Base-by-base conservation (phyloP, 2,329 filamentous ascomycete genomes). In the Microascus cirrosus region DNA sequence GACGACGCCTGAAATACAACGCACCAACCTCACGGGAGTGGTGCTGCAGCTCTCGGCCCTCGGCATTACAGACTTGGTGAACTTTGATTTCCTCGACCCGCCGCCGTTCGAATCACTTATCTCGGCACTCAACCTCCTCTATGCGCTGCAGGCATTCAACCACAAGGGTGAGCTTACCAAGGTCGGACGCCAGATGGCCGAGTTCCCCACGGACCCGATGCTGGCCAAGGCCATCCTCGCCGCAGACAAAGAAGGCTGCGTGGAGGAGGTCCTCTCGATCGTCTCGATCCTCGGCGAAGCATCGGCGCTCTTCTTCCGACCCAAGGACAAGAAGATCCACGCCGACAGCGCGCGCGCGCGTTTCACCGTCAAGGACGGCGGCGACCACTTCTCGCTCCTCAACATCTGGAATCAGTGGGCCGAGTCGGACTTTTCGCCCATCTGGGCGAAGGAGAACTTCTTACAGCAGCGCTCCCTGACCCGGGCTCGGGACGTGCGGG, bases 391-490 rank as follows among this genome's bases (percentile, higher is more conserved):
- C 5, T 91, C 90, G 0, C 81, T 95, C 1, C 82, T 97, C 54
- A 96, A 96, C 66, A 87, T 99, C 64, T 99, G 87, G 85, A 93
- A 94, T 65, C 89, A 96, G 69, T 99, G 91, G 88, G 89, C 92
- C 1, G 93, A 97, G 68, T 86, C 84, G 54, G 93, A 96, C 71
- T 99, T 90, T 72, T 89, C 84, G 55, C 85, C 84, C 57, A 83
- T 95, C 53, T 99, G 92, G 92, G 78, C 89, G 0, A 85, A 86
- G 54, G 93, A 97, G 73, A 96, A 97, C 69, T 99, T 95, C 70
- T 69, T 99, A 11, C 92, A 97, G 68, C 90, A 95, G 69, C 84
- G 92, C 18, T 89, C 86, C n/a, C 78, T 99, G 2, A 94, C 87
- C 0, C 84, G 94, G 1, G 93, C 91, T 0, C 84, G 93, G 34